These are phyloP conservation scores for Lactarius evosmus DNA, from an alignment of 768 basidiomycete species.

Conservation along the genomic window DNA sequence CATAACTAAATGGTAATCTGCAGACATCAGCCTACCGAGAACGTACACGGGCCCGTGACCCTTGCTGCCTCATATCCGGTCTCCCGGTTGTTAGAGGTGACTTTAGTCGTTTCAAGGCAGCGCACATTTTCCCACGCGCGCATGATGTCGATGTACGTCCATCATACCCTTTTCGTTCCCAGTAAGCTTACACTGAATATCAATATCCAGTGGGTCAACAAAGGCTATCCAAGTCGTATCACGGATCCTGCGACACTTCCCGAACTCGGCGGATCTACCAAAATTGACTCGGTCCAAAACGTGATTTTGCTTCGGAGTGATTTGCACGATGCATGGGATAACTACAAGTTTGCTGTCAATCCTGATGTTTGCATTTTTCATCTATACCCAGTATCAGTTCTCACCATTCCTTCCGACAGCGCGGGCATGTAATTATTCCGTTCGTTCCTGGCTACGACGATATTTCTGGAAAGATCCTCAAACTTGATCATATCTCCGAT, in stretches of 20 bases:
- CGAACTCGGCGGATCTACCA: neutral
- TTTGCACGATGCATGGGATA: neutral
- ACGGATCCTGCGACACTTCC: neutral
- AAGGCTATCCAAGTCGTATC: neutral
- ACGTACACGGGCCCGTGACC: neutral
- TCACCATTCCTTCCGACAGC: neutral
- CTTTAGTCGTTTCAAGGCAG: neutral
- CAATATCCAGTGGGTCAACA: slow-evolving; percentile 1
- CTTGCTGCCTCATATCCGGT: neutral
- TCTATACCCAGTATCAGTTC: neutral
- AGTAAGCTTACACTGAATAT: neutral
- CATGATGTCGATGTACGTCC: neutral
- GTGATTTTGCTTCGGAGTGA: neutral
- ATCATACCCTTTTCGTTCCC: neutral
- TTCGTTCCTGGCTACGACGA: slow-evolving; percentile 1
- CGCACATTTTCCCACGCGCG: neutral
- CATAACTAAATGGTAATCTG: neutral
- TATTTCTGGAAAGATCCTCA: slow-evolving; percentile 5
- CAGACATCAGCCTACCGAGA: neutral
- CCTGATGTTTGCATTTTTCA: neutral
- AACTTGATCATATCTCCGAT: neutral
- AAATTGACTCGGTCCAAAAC: neutral
- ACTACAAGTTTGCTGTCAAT: neutral
- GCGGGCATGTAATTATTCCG: neutral
- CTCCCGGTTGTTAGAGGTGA: neutral